phyloP scores from a whole-genome alignment of 2,329 filamentous ascomycete species.

The Apiospora sp. region DNA sequence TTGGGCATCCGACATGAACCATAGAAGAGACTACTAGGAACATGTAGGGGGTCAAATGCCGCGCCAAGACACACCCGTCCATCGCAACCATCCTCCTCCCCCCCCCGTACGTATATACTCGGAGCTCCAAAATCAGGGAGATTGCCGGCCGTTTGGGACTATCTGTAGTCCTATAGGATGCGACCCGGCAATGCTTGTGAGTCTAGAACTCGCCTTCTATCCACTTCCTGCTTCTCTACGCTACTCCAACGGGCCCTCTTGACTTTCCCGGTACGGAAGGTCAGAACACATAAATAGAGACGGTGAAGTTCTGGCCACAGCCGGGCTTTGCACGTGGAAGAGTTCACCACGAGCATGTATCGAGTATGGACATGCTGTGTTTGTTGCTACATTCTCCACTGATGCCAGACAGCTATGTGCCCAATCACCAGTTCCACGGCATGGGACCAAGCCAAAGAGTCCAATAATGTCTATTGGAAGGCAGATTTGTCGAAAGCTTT shows the following conservation, averaged over 20 bases:
- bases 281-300: not conserved
- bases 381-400: not conserved
- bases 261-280: not conserved
- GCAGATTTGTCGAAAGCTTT: not conserved
- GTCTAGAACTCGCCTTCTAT: not conserved
- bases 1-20: conserved; percentile 12
- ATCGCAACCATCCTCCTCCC: not conserved
- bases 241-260: not conserved
- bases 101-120: not conserved
- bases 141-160: not conserved
- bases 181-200: not conserved
- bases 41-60: not conserved
- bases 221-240: not conserved
- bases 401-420: not conserved
- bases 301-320: conserved; percentile 4
- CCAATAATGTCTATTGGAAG: not conserved
- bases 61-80: not conserved
- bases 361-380: not conserved
- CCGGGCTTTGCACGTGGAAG: conserved; percentile 4
- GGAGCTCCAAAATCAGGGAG: not conserved
- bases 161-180: not conserved
- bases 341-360: not conserved
- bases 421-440: not conserved
- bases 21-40: not conserved
- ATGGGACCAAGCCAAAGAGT: not conserved